phyloP scores from a whole-genome alignment of 2,329 filamentous ascomycete genomes.

The Sclerotiophoma versabilis region DNA sequence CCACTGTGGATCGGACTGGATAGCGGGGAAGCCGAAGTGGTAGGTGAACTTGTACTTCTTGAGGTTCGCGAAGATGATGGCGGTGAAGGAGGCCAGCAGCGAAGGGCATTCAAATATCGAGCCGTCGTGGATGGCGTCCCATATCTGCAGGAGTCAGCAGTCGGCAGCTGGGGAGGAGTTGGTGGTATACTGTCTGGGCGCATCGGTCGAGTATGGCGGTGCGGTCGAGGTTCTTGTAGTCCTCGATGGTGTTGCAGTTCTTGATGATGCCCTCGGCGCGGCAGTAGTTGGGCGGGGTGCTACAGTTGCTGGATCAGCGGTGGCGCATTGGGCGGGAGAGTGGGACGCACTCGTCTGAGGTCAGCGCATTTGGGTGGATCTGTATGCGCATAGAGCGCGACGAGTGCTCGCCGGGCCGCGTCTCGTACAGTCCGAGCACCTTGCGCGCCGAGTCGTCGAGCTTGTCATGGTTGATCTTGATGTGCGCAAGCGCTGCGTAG shows the following conservation, averaged over 20 bases:
- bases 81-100: conserved; percentile 84
- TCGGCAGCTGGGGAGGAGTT: background rate
- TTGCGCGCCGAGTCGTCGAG: conserved; percentile 91
- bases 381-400: conserved; percentile 87
- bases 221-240: conserved; percentile 87
- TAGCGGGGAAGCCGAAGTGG: conserved; percentile 94
- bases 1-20: conserved; percentile 90
- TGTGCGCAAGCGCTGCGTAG: conserved; percentile 88
- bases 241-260: conserved; percentile 95
- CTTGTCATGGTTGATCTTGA: conserved; percentile 96
- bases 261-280: conserved; percentile 93
- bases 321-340: background rate
- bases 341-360: conserved; percentile 75
- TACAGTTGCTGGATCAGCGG: conserved; percentile 25
- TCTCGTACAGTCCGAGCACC: conserved; percentile 87
- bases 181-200: conserved; percentile 71
- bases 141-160: conserved; percentile 68
- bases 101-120: conserved; percentile 96
- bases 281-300: conserved; percentile 60
- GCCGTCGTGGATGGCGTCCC: conserved; percentile 96
- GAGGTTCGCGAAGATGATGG: conserved; percentile 91
- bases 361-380: conserved; percentile 85
- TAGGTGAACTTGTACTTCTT: conserved; percentile 99
- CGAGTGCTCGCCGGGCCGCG: conserved; percentile 73
- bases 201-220: conserved; percentile 77